These are phyloP conservation scores for Rutidosis leptorrhynchoides DNA, from an alignment of 129 eudicot genomes.

Conservation along the genomic window DNA sequence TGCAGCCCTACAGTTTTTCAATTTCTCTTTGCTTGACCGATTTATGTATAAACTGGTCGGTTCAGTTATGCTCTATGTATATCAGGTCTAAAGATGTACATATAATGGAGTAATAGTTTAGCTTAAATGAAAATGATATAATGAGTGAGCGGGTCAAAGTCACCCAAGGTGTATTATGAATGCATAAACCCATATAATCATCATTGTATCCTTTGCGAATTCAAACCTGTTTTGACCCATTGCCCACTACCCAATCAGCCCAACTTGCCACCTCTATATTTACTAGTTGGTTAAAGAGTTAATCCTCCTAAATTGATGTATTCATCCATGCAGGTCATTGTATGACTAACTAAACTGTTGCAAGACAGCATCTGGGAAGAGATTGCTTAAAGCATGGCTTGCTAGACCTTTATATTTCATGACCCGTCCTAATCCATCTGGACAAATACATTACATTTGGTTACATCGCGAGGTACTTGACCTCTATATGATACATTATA, in stretches of 20 bases:
- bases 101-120: no score
- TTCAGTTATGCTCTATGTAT: no score
- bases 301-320: conserved; percentile 15
- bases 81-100: no score
- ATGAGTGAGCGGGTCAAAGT: neutral
- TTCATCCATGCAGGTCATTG: conserved; percentile 64
- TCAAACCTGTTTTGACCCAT: neutral
- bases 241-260: neutral
- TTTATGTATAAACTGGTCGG: no score
- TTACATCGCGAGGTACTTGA: no score
- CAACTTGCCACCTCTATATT: neutral
- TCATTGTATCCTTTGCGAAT: neutral
- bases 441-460: no score
- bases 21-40: no score
- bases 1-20: no score
- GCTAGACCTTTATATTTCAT: conserved; percentile 79
- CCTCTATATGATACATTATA: no score
- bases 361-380: conserved; percentile 84
- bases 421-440: no score
- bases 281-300: neutral
- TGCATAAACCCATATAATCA: no score
- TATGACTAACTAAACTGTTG: conserved; percentile 83
- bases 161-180: neutral
- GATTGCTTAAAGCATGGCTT: conserved; percentile 87
- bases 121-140: no score